phyloP scores from a whole-genome alignment of 345 rosid species.

The Anacardium occidentale region DNA sequence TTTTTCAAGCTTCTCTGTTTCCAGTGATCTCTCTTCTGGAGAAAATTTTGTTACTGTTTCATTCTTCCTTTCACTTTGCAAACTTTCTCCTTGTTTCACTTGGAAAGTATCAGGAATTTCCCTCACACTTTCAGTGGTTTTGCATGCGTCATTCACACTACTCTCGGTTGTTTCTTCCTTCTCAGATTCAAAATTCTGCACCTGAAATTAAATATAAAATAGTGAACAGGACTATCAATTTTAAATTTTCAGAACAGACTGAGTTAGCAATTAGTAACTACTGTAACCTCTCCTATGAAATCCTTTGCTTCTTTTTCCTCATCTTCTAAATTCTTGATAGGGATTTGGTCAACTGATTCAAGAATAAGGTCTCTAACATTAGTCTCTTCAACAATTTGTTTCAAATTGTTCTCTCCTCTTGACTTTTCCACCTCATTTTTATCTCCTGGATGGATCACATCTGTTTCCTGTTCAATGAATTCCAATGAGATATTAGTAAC shows the following conservation, averaged over 20 bases:
- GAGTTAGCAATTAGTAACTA: neutral
- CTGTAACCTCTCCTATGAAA: slow-evolving; percentile 20
- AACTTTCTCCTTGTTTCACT: neutral
- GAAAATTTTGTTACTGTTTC: neutral
- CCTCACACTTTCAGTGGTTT: slow-evolving; percentile 12
- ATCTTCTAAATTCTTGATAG: neutral
- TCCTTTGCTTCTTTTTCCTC: slow-evolving; percentile 10
- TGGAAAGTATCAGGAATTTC: neutral
- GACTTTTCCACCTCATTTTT: slow-evolving; percentile 1
- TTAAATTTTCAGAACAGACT: neutral
- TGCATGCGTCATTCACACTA: slow-evolving; percentile 14
- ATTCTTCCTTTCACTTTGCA: neutral
- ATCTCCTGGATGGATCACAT: neutral
- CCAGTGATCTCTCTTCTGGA: neutral
- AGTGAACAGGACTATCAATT: neutral
- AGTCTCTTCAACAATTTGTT: slow-evolving; percentile 11
- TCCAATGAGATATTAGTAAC: slow-evolving; percentile 9
- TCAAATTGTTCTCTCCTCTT: slow-evolving; percentile 13
- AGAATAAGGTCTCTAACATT: neutral
- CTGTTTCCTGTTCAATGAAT: slow-evolving; percentile 7
- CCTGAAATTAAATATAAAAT: slow-evolving; percentile 4
- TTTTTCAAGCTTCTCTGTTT: slow-evolving; percentile 5
- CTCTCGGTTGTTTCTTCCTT: slow-evolving; percentile 12
- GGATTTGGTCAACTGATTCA: slow-evolving; percentile 3
- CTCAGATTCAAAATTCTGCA: slow-evolving; percentile 20